phyloP scores from a whole-genome alignment of 164 flowering plant genomes.

The Brasenia schreberi region DNA sequence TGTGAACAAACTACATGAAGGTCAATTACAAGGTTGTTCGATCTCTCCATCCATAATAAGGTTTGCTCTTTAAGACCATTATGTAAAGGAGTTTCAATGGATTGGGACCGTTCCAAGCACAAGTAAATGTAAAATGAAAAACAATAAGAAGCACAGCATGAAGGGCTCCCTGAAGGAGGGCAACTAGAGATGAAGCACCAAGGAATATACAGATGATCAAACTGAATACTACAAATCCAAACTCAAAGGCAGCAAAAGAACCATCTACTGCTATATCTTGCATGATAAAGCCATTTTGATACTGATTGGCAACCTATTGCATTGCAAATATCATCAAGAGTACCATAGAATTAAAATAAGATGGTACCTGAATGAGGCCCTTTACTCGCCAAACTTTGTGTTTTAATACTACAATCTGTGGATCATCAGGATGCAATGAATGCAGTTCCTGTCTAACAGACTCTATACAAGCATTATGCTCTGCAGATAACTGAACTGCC shows the following conservation, averaged over 20 bases:
- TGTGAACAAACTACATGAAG: too few species aligned
- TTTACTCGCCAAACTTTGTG: conserved; percentile 97
- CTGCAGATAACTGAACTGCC: conserved; percentile 71
- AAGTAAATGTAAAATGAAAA: too few species aligned
- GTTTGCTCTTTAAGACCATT: too few species aligned
- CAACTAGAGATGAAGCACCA: too few species aligned
- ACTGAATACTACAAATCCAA: background rate
- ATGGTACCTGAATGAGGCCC: conserved; percentile 78
- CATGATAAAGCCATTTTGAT: background rate
- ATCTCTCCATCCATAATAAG: too few species aligned
- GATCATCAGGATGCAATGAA: conserved; percentile 76
- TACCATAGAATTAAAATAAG: background rate
- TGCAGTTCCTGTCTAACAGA: conserved; percentile 76
- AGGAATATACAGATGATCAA: too few species aligned
- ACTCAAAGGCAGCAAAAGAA: background rate
- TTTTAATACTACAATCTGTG: conserved; percentile 81
- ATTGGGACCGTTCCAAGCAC: too few species aligned
- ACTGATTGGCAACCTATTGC: background rate
- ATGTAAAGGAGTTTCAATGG: too few species aligned
- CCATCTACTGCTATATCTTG: too few species aligned
- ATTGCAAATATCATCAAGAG: background rate
- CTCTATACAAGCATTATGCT: conserved; percentile 76
- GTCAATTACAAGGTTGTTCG: too few species aligned
- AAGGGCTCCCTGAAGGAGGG: too few species aligned
- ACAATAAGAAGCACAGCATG: too few species aligned